Conservation (phyloP, 257 asterid genomes). For the Paulownia fortunei region DNA sequence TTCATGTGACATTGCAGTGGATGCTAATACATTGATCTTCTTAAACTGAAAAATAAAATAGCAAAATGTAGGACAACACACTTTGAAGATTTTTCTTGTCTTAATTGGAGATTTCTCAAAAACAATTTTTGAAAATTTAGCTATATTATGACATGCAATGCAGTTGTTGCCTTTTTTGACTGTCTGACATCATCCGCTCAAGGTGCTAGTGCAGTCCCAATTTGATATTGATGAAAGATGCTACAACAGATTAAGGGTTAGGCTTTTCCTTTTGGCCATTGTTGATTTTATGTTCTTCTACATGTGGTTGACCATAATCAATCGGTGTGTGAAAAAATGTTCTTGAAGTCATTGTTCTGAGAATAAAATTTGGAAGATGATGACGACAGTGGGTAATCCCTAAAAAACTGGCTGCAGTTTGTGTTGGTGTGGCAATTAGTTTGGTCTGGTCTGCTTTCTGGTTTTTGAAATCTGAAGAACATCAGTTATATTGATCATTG, state of each 20-base stretch:
- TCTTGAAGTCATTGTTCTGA: background rate
- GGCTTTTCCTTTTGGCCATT: background rate
- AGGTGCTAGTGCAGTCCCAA: background rate
- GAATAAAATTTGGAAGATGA: background rate
- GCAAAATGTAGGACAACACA: too few relatives aligned
- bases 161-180: too few relatives aligned
- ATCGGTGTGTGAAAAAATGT: background rate
- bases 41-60: too few relatives aligned
- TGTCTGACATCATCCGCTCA: too few relatives aligned
- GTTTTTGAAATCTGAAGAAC: background rate
- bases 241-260: background rate
- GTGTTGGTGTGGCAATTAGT: background rate
- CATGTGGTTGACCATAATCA: background rate
- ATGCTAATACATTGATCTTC: too few relatives aligned
- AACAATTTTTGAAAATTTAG: too few relatives aligned
- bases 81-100: too few relatives aligned
- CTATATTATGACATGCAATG: background rate
- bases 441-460: background rate
- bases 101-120: too few relatives aligned
- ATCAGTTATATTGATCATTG: too few relatives aligned
- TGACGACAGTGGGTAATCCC: background rate
- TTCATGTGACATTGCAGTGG: too few relatives aligned
- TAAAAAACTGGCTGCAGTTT: background rate
- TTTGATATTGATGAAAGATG: background rate
- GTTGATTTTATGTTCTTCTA: background rate